Base-by-base conservation (phyloP, 1,139 yeast species). In the Pichia terricola region DNA sequence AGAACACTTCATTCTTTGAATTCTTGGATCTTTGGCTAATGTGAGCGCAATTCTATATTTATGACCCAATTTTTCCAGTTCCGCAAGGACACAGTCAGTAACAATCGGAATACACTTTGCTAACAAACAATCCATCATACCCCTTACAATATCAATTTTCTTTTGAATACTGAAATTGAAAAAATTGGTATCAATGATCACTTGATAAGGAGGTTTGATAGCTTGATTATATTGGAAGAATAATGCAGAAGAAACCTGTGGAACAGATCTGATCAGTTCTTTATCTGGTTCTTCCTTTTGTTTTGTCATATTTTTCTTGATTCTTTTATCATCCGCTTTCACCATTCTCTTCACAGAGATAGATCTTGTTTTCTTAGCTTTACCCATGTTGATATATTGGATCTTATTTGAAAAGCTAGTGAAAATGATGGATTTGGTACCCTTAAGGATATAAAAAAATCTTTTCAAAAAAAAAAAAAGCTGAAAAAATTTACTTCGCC, bases 51-150 rank as follows among this genome's bases (percentile, higher is more conserved):
- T 91, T 61, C 97, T 73, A 64, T 85, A 91, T 61, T 82, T 87
- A 28, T 95, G 95, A 0, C 98, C 98, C 48, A 91, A 71, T 62
- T 94, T 91, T 61, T 91, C 98, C 62, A 91, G 70, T 68, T 91
- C 98, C 0, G 98, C 98, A 83, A 91, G 79, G 32, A 91, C 98
- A 69, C 98, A 91, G 65, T 91, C 98, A 3, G 98, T 91, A 39
- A 91, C 81, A 41, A 89, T 77, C 5, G 98, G 98, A 40, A 89
- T 86, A 68, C 97, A 88, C 61, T 94, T 86, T 43, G 98, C 98
- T 63, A 81, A 82, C 37, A 91, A 68, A 47, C 94, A 76, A 63
- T 91, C 97, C 97, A 91, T 91, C 81, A 91, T 81, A 7, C 96
- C 98, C 56, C 89, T 75, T 22, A 88, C 91, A 10, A 91, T 69